Conservation (phyloP, 169 alveolate genomes). For the Cryptosporidium sp. region DNA sequence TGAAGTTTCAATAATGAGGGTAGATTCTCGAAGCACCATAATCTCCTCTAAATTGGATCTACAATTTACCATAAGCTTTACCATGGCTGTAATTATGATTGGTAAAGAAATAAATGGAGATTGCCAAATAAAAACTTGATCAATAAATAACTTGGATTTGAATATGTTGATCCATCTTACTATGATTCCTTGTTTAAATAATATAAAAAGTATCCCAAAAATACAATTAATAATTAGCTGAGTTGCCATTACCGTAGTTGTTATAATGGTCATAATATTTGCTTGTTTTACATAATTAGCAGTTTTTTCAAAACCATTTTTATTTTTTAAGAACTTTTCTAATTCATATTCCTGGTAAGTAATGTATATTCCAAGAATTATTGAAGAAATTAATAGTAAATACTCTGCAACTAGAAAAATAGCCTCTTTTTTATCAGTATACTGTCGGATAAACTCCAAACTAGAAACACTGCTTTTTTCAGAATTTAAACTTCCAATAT, state of each 20-base stretch:
- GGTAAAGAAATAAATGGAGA: constrained; percentile 46
- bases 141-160: constrained; percentile 39
- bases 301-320: neutral
- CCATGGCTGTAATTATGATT: constrained; percentile 11
- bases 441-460: neutral
- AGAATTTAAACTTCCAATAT: neutral
- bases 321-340: neutral
- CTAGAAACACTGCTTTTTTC: neutral
- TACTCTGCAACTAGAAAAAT: constrained; percentile 12
- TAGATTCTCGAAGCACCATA: neutral
- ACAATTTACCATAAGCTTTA: constrained; percentile 15
- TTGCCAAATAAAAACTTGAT: constrained; percentile 36
- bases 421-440: constrained; percentile 6
- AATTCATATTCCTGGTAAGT: neutral
- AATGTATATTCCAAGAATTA: constrained; percentile 16
- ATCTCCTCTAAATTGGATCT: constrained; percentile 2
- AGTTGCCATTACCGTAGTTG: neutral
- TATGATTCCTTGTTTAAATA: constrained; percentile 12
- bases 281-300: neutral
- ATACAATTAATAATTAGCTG: neutral
- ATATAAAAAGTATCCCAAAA: constrained; percentile 15
- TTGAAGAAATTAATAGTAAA: constrained; percentile 9
- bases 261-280: constrained; percentile 17
- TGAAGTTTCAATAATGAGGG: neutral
- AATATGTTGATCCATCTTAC: constrained; percentile 20